phyloP scores from a whole-genome alignment of 495 filamentous ascomycete genomes.

The Apiosordaria backusii region DNA sequence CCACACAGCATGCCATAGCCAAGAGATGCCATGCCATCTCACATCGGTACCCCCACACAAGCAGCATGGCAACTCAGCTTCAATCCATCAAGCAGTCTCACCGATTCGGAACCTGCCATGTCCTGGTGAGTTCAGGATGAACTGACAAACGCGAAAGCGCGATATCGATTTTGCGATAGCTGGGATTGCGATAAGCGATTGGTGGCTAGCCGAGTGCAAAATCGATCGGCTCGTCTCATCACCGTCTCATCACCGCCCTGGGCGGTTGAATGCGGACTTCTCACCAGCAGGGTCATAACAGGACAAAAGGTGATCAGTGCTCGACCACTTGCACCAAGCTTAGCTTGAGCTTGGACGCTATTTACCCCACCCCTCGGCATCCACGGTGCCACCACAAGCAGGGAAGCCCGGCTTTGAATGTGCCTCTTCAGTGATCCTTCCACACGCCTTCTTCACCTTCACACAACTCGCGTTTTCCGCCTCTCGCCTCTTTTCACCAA shows the following conservation, averaged over 20 bases:
- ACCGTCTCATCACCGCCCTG: neutral
- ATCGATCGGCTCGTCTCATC: neutral
- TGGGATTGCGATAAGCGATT: neutral
- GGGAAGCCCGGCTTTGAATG: neutral
- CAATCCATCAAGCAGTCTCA: neutral
- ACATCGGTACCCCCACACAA: neutral
- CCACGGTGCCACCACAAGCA: neutral
- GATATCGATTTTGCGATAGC: neutral
- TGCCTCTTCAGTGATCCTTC: neutral
- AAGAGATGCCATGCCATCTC: neutral
- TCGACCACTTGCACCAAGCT: neutral
- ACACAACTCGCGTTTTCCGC: neutral
- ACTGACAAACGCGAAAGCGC: neutral
- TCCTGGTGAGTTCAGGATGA: neutral
- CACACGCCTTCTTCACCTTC: neutral
- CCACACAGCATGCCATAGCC: neutral
- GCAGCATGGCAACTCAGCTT: neutral
- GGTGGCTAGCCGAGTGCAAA: neutral
- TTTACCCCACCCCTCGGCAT: neutral
- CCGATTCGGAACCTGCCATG: neutral
- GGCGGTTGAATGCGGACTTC: neutral
- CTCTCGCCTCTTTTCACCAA: neutral
- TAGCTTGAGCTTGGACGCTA: conserved; percentile 2
- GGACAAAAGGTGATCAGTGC: neutral
- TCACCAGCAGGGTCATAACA: neutral